Base-by-base conservation (phyloP, 768 basidiomycete genomes). In the Leccinellum luteum region DNA sequence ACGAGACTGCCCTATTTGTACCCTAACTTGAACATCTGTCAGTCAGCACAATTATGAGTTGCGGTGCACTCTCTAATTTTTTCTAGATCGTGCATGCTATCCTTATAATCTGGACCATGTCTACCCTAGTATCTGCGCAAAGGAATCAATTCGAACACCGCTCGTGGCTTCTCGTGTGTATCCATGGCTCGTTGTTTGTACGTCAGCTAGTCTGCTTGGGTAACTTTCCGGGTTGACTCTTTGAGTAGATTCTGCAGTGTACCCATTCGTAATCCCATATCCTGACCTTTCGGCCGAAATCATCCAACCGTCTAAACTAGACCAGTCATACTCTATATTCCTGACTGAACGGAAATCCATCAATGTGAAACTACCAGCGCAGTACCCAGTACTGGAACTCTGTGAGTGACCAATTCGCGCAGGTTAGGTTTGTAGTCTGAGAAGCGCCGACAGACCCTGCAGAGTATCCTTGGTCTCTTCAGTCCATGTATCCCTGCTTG, bases 171-270 rank as follows among this genome's bases (percentile, higher is more conserved):
- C 64, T 47, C 41, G 44, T 55, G 43, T 48, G 7, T 79, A 78
- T 60, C 77, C 78, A 6, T 70, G 64, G 57, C 69, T 78, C 59
- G 63, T 69, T 59, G 58, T 78, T 19, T 79, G 78, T 78, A 58
- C 43, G 74, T 65, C 32, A 35, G 4, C 25, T 34, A 23, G 32
- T 45, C 44, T 58, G 17, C n/a, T 35, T 13, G 10, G 48, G 23
- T 34, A 34, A 15, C 23, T 3, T 14, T 8, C 5, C 30, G n/a
- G 15, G 13, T 19, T 61, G 13, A 56, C 8, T n/a, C 30, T 45
- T 48, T 41, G 30, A 28, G 15, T 56, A 71, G 71, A 69, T 56
- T 48, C 55, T 13, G 53, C 64, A 51, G 63, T 61, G 48, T 69
- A 69, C 51, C 68, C 68, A 45, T 61, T 56, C 35, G 34, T 64